Percentiles rank a stretch among this genome's conserved stretches.
These are phyloP conservation scores for Ceratocystis diversiconidia DNA, from an alignment of 2,329 filamentous ascomycete species.

Conservation along the genomic window DNA sequence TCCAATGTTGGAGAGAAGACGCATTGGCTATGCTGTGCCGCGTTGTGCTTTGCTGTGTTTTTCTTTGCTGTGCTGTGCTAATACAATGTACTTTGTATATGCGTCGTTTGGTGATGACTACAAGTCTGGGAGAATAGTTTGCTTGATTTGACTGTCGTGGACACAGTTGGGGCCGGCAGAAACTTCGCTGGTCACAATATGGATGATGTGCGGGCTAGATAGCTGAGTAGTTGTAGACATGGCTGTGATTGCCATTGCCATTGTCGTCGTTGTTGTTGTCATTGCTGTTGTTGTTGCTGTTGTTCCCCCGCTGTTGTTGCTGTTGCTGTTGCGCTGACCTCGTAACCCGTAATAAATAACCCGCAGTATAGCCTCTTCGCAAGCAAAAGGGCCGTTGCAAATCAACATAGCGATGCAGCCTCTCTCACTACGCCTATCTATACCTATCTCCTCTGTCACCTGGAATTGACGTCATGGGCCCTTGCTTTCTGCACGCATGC, in stretches of 20 bases:
- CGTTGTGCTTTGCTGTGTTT: background rate
- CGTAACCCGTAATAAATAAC: background rate
- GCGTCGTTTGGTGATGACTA: too few species aligned
- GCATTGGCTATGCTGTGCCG: background rate
- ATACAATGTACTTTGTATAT: too few species aligned
- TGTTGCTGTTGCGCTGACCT: background rate
- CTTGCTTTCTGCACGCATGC: slow-evolving; percentile 1
- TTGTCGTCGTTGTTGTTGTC: too few species aligned
- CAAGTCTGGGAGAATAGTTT: too few species aligned
- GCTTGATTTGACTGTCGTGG: too few species aligned
- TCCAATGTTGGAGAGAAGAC: too few species aligned
- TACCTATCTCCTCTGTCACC: background rate
- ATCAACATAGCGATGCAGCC: background rate
- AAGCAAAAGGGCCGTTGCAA: background rate
- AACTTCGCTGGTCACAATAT: too few species aligned
- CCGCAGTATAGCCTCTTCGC: background rate
- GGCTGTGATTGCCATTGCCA: too few species aligned
- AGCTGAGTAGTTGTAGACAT: too few species aligned
- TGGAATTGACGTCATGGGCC: background rate
- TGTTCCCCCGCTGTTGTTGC: background rate
- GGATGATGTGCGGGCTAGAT: too few species aligned
- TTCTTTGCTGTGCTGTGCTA: background rate
- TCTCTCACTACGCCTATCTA: background rate
- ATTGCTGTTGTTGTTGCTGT: background rate
- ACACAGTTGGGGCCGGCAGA: too few species aligned